phyloP scores from a whole-genome alignment of 1,284 basidiomycete genomes.

The Somion occarium region DNA sequence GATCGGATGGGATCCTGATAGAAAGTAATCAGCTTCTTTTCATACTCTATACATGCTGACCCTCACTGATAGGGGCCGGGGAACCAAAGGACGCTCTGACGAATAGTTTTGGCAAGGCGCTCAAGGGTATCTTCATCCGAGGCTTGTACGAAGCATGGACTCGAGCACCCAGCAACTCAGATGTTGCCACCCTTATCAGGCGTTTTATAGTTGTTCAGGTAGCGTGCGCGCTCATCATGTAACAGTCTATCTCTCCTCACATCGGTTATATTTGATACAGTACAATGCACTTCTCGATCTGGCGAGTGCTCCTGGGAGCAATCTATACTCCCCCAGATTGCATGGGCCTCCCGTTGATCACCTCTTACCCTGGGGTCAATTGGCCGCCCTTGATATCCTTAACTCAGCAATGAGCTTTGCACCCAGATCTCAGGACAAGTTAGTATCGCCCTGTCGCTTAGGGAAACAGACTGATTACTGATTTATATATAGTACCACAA shows the following conservation, averaged over 20 bases:
- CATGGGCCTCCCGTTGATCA: constrained; percentile 4
- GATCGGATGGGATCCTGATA: constrained; percentile 1
- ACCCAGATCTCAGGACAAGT: too few relatives aligned
- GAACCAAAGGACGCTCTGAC: neutral
- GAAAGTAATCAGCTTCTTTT: constrained; percentile 3
- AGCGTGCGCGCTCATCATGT: neutral
- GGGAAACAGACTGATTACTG: too few relatives aligned
- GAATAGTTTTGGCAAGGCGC: constrained; percentile 1
- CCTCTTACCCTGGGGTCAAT: constrained; percentile 7
- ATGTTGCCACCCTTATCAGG: constrained; percentile 1
- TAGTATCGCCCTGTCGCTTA: too few relatives aligned
- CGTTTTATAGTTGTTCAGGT: constrained; percentile 8
- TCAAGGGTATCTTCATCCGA: constrained; percentile 7
- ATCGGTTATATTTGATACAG: neutral
- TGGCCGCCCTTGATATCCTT: constrained; percentile 9
- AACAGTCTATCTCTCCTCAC: neutral
- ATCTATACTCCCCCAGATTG: constrained; percentile 6
- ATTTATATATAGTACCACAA: neutral
- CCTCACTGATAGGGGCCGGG: neutral
- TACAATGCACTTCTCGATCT: constrained; percentile 7
- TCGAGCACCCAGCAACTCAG: neutral
- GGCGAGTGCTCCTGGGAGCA: neutral
- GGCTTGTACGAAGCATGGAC: constrained; percentile 8
- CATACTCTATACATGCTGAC: neutral
- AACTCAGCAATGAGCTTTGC: constrained; percentile 6